phyloP scores from a whole-genome alignment of 179 eudicot genomes.

The Silene coronaria region DNA sequence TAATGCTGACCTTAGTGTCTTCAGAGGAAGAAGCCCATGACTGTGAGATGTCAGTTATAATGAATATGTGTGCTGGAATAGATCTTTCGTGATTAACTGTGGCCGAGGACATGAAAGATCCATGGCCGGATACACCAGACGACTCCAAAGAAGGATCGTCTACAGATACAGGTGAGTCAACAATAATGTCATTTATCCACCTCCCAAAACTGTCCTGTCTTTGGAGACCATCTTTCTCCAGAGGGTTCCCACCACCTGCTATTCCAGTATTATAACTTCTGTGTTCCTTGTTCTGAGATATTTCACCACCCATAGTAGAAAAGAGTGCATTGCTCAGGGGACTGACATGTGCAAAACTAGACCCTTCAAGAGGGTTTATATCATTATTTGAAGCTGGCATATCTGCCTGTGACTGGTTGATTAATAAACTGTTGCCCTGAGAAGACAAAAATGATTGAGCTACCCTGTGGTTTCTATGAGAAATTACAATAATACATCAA shows the following conservation, averaged over 20 bases:
- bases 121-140: conserved; percentile 35
- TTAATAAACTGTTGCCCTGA: conserved; percentile 38
- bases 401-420: conserved; percentile 28
- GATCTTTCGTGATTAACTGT: conserved; percentile 31
- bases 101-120: conserved; percentile 32
- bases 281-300: conserved; percentile 24
- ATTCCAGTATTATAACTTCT: conserved; percentile 26
- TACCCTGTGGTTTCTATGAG: not conserved
- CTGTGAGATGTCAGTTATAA: conserved; percentile 67
- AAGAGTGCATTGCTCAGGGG: conserved; percentile 18
- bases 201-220: conserved; percentile 71
- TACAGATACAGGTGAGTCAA: conserved; percentile 54
- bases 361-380: conserved; percentile 28
- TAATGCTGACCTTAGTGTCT: conserved; percentile 66
- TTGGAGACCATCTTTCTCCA: conserved; percentile 38
- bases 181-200: conserved; percentile 60
- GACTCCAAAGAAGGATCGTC: conserved; percentile 42
- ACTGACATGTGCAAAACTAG: conserved; percentile 23
- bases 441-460: conserved; percentile 17
- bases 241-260: conserved; percentile 27
- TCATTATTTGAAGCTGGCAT: conserved; percentile 26
- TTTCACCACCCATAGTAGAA: conserved; percentile 30
- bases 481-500: not conserved
- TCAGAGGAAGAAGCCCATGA: conserved; percentile 63
- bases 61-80: conserved; percentile 47